Evolutionary conservation across 805 yeast species (phyloP).

Genomic region (Nadsonia fulvescens): DNA sequence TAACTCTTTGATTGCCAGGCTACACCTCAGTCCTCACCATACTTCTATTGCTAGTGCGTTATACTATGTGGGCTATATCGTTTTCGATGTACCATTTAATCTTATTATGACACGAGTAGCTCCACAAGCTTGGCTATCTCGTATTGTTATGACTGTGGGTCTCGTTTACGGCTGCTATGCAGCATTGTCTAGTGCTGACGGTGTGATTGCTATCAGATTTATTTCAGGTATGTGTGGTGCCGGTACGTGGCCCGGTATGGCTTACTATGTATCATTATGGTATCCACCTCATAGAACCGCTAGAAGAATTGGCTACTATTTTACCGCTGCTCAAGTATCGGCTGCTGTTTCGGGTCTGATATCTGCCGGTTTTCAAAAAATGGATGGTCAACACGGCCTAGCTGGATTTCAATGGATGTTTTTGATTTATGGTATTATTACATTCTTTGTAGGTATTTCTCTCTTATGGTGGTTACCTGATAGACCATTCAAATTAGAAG

Average conservation of each 20-base stretch:
- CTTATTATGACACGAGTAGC: slow-evolving; percentile 64
- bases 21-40: slow-evolving; percentile 36
- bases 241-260: slow-evolving; percentile 84
- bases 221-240: slow-evolving; percentile 65
- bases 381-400: slow-evolving; percentile 52
- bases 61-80: slow-evolving; percentile 65
- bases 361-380: slow-evolving; percentile 72
- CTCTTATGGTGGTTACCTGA: slow-evolving; percentile 79
- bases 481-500: slow-evolving; percentile 32
- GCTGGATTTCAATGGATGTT: slow-evolving; percentile 84
- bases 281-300: slow-evolving; percentile 67
- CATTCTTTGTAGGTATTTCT: slow-evolving; percentile 42
- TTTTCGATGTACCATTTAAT: slow-evolving; percentile 82
- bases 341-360: slow-evolving; percentile 82
- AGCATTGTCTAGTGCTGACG: slow-evolving; percentile 35
- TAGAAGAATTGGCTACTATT: slow-evolving; percentile 69
- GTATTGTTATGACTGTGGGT: slow-evolving; percentile 65
- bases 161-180: slow-evolving; percentile 59
- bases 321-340: slow-evolving; percentile 81
- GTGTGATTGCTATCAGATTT: slow-evolving; percentile 54
- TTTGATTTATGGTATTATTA: slow-evolving; percentile 55
- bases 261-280: slow-evolving; percentile 70
- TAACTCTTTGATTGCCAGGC: slow-evolving; percentile 40
- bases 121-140: slow-evolving; percentile 71
- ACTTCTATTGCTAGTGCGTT: slow-evolving; percentile 62